Conservation (phyloP, 768 basidiomycete genomes). For the Tricholoma flavovirens region DNA sequence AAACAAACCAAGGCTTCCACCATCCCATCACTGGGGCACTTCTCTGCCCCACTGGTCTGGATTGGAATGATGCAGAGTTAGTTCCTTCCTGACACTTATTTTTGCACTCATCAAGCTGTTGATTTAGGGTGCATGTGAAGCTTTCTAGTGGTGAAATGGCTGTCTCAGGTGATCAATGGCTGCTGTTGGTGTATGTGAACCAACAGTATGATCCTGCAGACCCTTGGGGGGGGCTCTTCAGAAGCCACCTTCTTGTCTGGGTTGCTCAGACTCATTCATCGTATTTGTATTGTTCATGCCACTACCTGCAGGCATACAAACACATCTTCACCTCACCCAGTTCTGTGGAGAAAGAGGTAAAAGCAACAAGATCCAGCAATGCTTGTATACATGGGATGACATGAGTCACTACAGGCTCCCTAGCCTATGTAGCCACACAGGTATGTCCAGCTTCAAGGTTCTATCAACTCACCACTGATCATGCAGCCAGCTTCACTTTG, state of each 20-base stretch:
- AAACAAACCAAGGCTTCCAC: slow-evolving; percentile 7
- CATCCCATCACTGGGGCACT: slow-evolving; percentile 10
- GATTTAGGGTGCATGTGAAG: slow-evolving; percentile 5
- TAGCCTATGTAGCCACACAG: no score
- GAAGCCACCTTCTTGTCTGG: slow-evolving; percentile 16
- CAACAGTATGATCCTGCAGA: slow-evolving; percentile 16
- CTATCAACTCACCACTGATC: not conserved
- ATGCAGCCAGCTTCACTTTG: not conserved
- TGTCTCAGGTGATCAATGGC: slow-evolving; percentile 22
- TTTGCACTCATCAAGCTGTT: not conserved
- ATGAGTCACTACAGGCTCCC: not conserved
- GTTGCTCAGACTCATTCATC: slow-evolving; percentile 5
- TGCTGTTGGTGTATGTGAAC: slow-evolving; percentile 16
- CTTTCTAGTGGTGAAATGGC: slow-evolving; percentile 9
- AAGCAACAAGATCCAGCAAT: slow-evolving; percentile 1
- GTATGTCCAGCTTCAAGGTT: no score
- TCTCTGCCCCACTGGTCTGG: slow-evolving; percentile 11
- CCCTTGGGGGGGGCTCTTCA: slow-evolving; percentile 22
- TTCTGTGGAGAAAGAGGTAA: not conserved
- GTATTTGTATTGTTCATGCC: not conserved
- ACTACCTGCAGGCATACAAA: not conserved
- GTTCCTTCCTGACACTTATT: not conserved
- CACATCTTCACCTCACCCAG: slow-evolving; percentile 5
- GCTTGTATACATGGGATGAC: slow-evolving; percentile 11
- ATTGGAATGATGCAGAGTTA: slow-evolving; percentile 12